phyloP scores from a whole-genome alignment of 768 basidiomycete species.

The Rhizopogon vinicolor region DNA sequence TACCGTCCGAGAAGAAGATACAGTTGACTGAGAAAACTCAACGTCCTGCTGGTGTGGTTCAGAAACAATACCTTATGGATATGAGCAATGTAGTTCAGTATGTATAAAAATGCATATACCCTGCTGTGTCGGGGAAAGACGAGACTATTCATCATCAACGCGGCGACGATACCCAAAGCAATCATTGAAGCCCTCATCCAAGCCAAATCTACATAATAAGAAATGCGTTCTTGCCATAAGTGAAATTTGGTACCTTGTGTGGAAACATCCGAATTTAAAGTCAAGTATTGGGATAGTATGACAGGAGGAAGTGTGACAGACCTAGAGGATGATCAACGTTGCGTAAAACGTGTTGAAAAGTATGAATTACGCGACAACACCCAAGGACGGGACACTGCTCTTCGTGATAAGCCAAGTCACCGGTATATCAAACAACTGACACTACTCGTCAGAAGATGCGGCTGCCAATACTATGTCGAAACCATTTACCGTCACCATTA shows the following conservation, averaged over 20 bases:
- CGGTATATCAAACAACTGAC: constrained; percentile 38
- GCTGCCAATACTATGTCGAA: not conserved
- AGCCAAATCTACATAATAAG: constrained; percentile 30
- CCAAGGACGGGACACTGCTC: constrained; percentile 34
- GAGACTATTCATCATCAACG: constrained; percentile 38
- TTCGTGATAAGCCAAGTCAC: constrained; percentile 41
- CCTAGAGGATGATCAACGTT: constrained; percentile 16
- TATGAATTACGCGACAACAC: constrained; percentile 37
- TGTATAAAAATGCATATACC: constrained; percentile 19
- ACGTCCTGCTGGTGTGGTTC: constrained; percentile 31
- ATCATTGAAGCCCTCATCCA: constrained; percentile 38
- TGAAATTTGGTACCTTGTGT: constrained; percentile 19
- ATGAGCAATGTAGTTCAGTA: not conserved
- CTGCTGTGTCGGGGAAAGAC: constrained; percentile 45
- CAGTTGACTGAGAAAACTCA: constrained; percentile 37
- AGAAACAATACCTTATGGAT: constrained; percentile 35
- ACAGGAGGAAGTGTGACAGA: constrained; percentile 41
- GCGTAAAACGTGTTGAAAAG: not conserved
- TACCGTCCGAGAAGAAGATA: constrained; percentile 41
- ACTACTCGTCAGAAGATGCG: not conserved
- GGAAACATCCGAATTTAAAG: constrained; percentile 20
- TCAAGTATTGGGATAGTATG: constrained; percentile 27
- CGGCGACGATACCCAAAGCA: constrained; percentile 39
- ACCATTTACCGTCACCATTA: constrained; percentile 31
- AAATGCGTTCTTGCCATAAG: not conserved